A percentile compares a stretch with the other conserved stretches of the same genome.
Conservation (phyloP, 1,284 basidiomycete species). For the Tilletia indica region DNA sequence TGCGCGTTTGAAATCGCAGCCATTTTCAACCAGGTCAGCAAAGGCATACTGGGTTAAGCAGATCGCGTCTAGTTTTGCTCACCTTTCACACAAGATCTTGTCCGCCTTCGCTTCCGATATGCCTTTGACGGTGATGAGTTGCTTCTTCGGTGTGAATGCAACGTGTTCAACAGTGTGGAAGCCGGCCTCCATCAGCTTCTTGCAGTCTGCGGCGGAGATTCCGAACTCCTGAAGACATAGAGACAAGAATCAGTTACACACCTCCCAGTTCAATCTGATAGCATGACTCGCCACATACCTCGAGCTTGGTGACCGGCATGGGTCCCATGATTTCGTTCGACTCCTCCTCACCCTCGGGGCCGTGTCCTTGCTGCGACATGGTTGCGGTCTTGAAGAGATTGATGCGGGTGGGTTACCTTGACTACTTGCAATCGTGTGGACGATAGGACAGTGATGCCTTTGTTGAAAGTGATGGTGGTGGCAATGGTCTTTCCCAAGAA, state of each 20-base stretch:
- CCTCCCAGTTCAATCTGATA: background rate
- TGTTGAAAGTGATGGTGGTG: too few relatives aligned
- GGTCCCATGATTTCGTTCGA: slow-evolving; percentile 42
- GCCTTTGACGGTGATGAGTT: slow-evolving; percentile 85
- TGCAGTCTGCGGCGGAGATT: slow-evolving; percentile 85
- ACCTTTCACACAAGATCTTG: slow-evolving; percentile 89
- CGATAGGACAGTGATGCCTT: background rate
- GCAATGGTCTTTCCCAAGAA: too few relatives aligned
- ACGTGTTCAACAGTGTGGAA: slow-evolving; percentile 92
- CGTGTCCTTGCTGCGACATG: background rate
- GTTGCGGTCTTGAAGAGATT: background rate
- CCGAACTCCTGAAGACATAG: slow-evolving; percentile 68
- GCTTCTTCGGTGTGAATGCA: slow-evolving; percentile 96
- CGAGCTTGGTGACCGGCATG: slow-evolving; percentile 44
- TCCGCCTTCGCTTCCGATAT: slow-evolving; percentile 98
- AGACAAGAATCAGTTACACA: slow-evolving; percentile 7
- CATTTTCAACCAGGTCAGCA: background rate
- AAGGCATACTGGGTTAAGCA: too few relatives aligned
- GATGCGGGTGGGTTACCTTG: background rate
- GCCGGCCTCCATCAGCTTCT: slow-evolving; percentile 91
- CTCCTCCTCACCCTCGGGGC: slow-evolving; percentile 28
- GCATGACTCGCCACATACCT: slow-evolving; percentile 29
- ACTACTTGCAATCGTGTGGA: background rate
- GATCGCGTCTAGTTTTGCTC: slow-evolving; percentile 39
- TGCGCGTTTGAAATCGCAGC: slow-evolving; percentile 53